phyloP scores from a whole-genome alignment of 1,284 basidiomycete species.

The Blastosporella zonata region DNA sequence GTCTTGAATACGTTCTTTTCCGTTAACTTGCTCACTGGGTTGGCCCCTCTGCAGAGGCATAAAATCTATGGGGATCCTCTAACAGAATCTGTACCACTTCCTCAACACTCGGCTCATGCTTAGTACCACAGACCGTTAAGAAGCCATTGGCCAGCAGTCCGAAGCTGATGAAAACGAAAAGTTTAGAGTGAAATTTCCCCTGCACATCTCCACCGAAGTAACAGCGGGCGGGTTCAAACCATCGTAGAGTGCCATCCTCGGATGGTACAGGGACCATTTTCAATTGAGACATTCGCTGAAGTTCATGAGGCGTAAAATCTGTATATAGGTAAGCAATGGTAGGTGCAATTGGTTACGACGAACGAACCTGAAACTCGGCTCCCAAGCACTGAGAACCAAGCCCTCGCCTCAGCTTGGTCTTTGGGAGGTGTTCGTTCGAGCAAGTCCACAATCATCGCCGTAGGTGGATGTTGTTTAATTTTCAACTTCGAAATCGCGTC shows the following conservation, averaged over 20 bases:
- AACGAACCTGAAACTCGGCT: conserved; percentile 65
- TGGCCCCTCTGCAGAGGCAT: conserved; percentile 60
- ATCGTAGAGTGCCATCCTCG: conserved; percentile 35
- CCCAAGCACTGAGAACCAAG: conserved; percentile 79
- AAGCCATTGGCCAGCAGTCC: conserved; percentile 83
- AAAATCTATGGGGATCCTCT: conserved; percentile 67
- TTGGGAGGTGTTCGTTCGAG: conserved; percentile 65
- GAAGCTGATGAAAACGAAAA: conserved; percentile 91
- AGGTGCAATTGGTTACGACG: not conserved
- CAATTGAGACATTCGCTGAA: conserved; percentile 46
- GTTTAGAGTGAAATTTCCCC: conserved; percentile 64
- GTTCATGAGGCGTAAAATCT: conserved; percentile 51
- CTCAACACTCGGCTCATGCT: conserved; percentile 83
- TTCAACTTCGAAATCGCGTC: conserved; percentile 68
- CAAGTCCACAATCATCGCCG: conserved; percentile 59
- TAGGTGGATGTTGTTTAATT: conserved; percentile 73
- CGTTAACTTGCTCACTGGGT: conserved; percentile 45
- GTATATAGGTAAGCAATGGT: conserved; percentile 2
- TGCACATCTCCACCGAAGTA: conserved; percentile 58
- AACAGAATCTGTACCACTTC: conserved; percentile 70
- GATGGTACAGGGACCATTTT: conserved; percentile 51
- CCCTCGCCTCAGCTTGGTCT: conserved; percentile 51
- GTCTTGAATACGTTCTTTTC: not conserved
- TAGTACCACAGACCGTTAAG: conserved; percentile 84
- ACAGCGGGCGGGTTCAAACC: conserved; percentile 64